phyloP scores from a whole-genome alignment of 352 stramenopile genomes.

The Pythium guiyangense region DNA sequence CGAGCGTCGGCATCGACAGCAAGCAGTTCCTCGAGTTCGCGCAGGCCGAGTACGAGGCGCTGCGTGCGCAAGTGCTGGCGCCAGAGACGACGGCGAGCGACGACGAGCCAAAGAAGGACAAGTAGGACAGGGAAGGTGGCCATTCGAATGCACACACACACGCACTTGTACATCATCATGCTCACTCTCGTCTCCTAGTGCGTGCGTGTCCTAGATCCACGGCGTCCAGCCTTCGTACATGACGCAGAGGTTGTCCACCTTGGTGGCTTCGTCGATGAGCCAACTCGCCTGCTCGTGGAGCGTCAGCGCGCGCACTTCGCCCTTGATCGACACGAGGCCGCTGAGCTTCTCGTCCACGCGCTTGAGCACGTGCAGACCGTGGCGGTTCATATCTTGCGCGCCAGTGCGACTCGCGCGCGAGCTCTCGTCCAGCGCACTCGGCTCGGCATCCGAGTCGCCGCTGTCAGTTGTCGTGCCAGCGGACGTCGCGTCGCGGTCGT shows the following conservation, averaged over 20 bases:
- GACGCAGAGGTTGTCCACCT: conserved; percentile 76
- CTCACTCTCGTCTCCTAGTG: not conserved
- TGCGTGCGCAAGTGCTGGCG: conserved; percentile 29
- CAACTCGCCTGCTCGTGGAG: conserved; percentile 75
- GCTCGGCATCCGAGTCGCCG: conserved; percentile 3
- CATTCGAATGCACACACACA: not conserved
- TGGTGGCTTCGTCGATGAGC: conserved; percentile 76
- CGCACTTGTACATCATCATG: not conserved
- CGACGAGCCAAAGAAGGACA: conserved; percentile 12
- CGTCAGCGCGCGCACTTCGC: conserved; percentile 32
- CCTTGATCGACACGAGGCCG: conserved; percentile 36
- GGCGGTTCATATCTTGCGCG: conserved; percentile 31
- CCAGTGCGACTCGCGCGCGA: not conserved
- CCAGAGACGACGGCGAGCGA: not conserved
- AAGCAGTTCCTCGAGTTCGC: conserved; percentile 62
- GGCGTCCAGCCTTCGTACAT: conserved; percentile 90
- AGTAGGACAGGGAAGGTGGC: not conserved
- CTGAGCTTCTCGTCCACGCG: conserved; percentile 76
- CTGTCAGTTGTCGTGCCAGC: conserved; percentile 1
- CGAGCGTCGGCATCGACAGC: conserved; percentile 53
- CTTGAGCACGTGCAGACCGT: conserved; percentile 63
- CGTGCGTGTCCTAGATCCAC: conserved; percentile 54
- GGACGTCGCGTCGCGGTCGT: conserved; percentile 2
- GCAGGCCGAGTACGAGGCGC: conserved; percentile 58
- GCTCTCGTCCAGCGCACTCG: not conserved